Evolutionary conservation across 1,139 yeast genomes (phyloP), one percentile per base, ranked within the genome.

Genomic region (Groenewaldozyma sp.): DNA sequence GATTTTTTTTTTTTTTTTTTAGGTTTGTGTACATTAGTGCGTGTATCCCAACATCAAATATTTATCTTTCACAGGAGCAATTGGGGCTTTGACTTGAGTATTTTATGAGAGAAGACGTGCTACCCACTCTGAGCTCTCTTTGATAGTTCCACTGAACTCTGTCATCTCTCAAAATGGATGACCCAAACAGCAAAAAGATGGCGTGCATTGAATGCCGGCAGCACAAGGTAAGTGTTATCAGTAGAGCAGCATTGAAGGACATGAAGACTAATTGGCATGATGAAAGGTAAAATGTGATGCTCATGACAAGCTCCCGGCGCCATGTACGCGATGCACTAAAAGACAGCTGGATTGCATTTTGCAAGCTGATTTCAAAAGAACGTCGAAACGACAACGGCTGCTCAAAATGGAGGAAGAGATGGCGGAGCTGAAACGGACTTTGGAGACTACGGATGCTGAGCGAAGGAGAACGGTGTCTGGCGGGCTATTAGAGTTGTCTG

Each of bases 171-270:
- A n/a, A 19, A 16, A 29, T 29, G 33, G 46, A 44, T 22, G 47
- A 42, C 24, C 18, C 38, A 10, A 31, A 43, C 6, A 43, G 42
- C 36, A 79, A 78, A 55, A 71, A 79, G 46, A 78, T 87, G 59
- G 97, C 97, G 0, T 91, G 98, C 65, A 87, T 84, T 2, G 95
- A 88, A 56, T 91, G 98, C 57, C 73, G 98, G 16, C 98, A 91
- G 60, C 98, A 91, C 58, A 91, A 91, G 62, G 68, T 63, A 43
- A 41, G 40, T 35, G 31, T 5, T 19, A n/a, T 11, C 18, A 39
- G n/a, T 24, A 9, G 11, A n/a, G n/a, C n/a, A n/a, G n/a, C n/a
- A n/a, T n/a, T n/a, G n/a, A 24, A 24, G 11, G 10, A 24, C 11
- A 24, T 24, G 27, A 11, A 9, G 9, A 24, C 10, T 11, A 24